Evolutionary conservation across 1,284 basidiomycete genomes (phyloP).

Genomic region (Flammula alnicola): DNA sequence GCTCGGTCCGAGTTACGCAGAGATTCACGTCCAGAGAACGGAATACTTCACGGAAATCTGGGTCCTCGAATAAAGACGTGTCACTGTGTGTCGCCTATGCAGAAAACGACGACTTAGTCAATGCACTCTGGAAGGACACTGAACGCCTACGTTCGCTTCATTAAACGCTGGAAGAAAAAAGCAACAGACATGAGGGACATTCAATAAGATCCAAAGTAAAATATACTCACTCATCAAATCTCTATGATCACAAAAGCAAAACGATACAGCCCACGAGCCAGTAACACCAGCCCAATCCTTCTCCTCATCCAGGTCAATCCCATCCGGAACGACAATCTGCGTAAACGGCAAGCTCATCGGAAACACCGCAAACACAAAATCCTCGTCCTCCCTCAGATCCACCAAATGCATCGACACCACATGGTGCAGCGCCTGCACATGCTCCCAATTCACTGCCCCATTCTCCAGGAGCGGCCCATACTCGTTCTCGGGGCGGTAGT

Average conservation of each 20-base stretch:
- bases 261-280: constrained; percentile 63
- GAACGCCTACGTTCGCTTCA: constrained; percentile 44
- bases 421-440: constrained; percentile 61
- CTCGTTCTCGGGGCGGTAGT: constrained; percentile 52
- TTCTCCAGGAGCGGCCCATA: constrained; percentile 62
- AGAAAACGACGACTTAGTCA: background rate
- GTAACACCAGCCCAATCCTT: constrained; percentile 68
- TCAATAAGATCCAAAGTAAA: constrained; percentile 7
- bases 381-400: constrained; percentile 37
- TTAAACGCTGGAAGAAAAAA: constrained; percentile 50
- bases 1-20: constrained; percentile 43
- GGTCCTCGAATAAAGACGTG: constrained; percentile 50
- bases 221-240: constrained; percentile 58
- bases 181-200: constrained; percentile 1
- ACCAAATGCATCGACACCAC: constrained; percentile 56
- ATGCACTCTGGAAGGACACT: background rate
- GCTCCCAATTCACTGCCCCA: constrained; percentile 62
- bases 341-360: constrained; percentile 59
- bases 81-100: constrained; percentile 34
- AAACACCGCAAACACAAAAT: constrained; percentile 42
- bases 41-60: constrained; percentile 56
- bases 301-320: constrained; percentile 42
- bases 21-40: constrained; percentile 53
- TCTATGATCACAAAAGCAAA: constrained; percentile 71
- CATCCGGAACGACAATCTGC: constrained; percentile 49